Evolutionary conservation across 768 basidiomycete genomes (phyloP), one percentile per base, ranked within the genome.

Genomic region (Cystobasidium tubakii): DNA sequence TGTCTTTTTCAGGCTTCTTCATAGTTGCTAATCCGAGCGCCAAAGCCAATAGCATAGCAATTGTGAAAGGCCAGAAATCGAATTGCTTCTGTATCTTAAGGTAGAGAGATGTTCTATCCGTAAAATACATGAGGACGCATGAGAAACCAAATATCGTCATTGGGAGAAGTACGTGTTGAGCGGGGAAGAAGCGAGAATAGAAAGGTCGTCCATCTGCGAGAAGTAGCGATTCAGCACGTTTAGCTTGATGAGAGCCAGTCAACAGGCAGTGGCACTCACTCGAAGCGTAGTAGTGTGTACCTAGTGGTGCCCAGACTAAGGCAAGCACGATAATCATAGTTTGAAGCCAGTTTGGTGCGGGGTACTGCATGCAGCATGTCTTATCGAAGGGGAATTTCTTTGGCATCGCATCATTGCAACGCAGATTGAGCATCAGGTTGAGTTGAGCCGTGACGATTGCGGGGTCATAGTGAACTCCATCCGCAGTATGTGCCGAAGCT

Each of bases 41-140:
- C 31, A 93, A 81, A 31, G 84, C 82, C 27, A 81, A 76, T n/a
- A 89, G 23, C 77, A 81, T 84, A n/a, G 91, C 82, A 79, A 85
- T 82, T 2, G 71, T 74, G 79, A 93, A 93, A 15, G 85, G 84
- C 85, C 86, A 86, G 0, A 87, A 80, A 80, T 87, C 84, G 78
- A 88, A 94, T 66, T 88, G 86, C 79, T 95, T 96, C 78, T 93
- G 89, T 79, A 92, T 91, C 80, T 94, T 94, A 67, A 89, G 82
- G 88, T 91, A 96, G 74, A 92, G 83, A 46, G 86, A 86, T 2
- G 90, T 91, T n/a, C 92, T 85, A 79, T 96, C 92, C 1, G 91
- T 89, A 71, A 89, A 66, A 81, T 86, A 93, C 33, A 89, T 87
- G 62, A 91, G 80, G n/a, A 84, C 82, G 34, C 90, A 82, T 13